Conservation (phyloP, 352 stramenopile species). For the Phytophthora sojae region DNA sequence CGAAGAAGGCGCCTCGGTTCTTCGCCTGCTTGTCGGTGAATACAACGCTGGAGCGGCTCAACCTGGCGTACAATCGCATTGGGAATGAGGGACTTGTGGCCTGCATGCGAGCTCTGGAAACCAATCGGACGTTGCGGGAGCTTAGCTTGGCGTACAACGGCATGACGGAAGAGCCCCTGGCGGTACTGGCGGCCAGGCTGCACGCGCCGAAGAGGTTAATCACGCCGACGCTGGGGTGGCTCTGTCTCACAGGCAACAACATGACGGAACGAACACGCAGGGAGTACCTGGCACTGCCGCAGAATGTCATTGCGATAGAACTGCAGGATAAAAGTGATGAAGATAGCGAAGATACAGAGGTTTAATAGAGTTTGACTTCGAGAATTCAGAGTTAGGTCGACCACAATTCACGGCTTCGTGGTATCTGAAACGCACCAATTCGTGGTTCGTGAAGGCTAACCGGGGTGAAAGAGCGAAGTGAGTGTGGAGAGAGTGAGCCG, state of each 20-base stretch:
- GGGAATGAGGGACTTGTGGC: slow-evolving; percentile 75
- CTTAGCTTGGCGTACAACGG: slow-evolving; percentile 78
- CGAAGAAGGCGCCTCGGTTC: slow-evolving; percentile 63
- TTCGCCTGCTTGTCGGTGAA: slow-evolving; percentile 79
- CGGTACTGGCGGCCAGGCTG: slow-evolving; percentile 51
- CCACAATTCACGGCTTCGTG: neutral
- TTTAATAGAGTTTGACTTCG: neutral
- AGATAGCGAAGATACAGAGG: slow-evolving; percentile 1
- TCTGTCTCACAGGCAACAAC: slow-evolving; percentile 65
- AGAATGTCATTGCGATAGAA: slow-evolving; percentile 47
- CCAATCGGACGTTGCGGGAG: slow-evolving; percentile 63
- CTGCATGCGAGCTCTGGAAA: slow-evolving; percentile 63
- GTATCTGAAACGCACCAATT: neutral
- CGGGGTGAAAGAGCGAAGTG: neutral
- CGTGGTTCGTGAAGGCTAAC: neutral
- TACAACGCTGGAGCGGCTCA: slow-evolving; percentile 53
- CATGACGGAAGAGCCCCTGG: slow-evolving; percentile 79
- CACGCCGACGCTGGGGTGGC: slow-evolving; percentile 47
- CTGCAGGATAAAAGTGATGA: slow-evolving; percentile 44
- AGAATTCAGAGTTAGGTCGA: neutral
- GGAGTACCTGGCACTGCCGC: slow-evolving; percentile 39
- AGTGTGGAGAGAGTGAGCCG: slow-evolving; percentile 2
- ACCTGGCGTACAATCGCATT: slow-evolving; percentile 74
- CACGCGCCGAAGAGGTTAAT: slow-evolving; percentile 31
- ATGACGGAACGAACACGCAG: slow-evolving; percentile 66